Evolutionary conservation across 805 yeast genomes (phyloP).

Genomic region (Blastobotrys robertii): DNA sequence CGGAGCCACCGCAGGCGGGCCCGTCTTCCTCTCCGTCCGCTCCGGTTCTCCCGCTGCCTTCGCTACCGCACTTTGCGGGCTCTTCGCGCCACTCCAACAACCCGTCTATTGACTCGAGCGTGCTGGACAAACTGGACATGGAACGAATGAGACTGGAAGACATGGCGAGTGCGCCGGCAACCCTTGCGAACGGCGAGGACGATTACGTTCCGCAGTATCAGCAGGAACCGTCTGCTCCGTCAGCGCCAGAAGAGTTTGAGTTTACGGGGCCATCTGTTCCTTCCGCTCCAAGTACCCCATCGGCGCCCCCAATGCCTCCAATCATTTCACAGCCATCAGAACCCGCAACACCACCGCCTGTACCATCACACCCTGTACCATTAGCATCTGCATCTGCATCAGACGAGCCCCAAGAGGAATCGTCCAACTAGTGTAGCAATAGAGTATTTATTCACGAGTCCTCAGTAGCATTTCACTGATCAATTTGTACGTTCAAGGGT

Average conservation of each 20-base stretch:
- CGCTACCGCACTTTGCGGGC: constrained; percentile 1
- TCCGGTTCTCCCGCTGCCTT: constrained; percentile 3
- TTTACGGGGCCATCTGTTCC: neutral
- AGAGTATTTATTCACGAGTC: too few species aligned
- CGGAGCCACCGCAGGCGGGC: constrained; percentile 33
- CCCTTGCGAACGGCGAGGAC: constrained; percentile 5
- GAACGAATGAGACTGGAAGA: constrained; percentile 30
- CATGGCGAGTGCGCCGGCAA: constrained; percentile 34
- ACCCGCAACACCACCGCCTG: too few species aligned
- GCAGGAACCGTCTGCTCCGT: constrained; percentile 4
- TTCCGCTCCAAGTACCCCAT: neutral
- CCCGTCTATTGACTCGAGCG: too few species aligned
- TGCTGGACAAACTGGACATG: constrained; percentile 33
- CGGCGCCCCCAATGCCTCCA: neutral
- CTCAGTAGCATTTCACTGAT: too few species aligned
- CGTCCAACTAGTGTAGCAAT: too few species aligned
- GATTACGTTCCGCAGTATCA: constrained; percentile 16
- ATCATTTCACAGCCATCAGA: neutral
- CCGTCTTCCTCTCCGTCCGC: constrained; percentile 4
- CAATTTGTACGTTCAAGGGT: too few species aligned
- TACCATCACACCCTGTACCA: too few species aligned
- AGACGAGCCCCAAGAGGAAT: too few species aligned
- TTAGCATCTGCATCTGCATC: too few species aligned
- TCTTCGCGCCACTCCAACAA: too few species aligned
- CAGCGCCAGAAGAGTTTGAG: constrained; percentile 2